Percentiles rank a stretch among this genome's conserved stretches.
Evolutionary conservation across 208 protist genomes (phyloP).

Genomic region (Naegleria lovaniensis): DNA sequence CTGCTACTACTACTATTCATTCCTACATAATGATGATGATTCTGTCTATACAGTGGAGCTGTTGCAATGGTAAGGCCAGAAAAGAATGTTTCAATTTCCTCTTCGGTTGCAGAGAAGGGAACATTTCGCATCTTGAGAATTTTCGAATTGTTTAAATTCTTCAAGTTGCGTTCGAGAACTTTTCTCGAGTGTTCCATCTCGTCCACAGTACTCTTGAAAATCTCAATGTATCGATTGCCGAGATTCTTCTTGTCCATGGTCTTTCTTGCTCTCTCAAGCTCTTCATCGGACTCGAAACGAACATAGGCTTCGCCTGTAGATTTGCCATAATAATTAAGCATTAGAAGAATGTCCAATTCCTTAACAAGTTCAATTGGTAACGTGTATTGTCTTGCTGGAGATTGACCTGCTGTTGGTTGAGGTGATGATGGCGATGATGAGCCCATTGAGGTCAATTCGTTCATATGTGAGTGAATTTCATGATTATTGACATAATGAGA

Average conservation of each 20-base stretch:
- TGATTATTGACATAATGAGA: no score
- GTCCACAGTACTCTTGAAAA: neutral
- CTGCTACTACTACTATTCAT: neutral
- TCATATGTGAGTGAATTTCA: no score
- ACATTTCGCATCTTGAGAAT: neutral
- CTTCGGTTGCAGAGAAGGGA: neutral
- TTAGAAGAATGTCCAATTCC: neutral
- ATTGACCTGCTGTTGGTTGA: neutral
- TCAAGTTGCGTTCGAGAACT: neutral
- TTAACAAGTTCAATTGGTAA: neutral
- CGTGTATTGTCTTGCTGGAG: neutral
- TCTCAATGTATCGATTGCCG: conserved; percentile 4
- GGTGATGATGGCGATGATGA: no score
- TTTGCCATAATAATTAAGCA: neutral
- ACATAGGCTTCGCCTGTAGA: conserved; percentile 18
- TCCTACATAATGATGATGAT: no score
- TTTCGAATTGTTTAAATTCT: neutral
- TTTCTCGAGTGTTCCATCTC: neutral
- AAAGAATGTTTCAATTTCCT: neutral
- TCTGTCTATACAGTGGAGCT: neutral
- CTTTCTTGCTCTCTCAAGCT: neutral
- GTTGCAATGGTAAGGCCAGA: neutral
- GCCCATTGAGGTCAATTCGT: no score
- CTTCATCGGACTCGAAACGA: neutral
- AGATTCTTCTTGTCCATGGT: neutral